These are phyloP conservation scores for Talaromyces albobiverticillius DNA, from an alignment of 2,329 filamentous ascomycete genomes.

Conservation along the genomic window DNA sequence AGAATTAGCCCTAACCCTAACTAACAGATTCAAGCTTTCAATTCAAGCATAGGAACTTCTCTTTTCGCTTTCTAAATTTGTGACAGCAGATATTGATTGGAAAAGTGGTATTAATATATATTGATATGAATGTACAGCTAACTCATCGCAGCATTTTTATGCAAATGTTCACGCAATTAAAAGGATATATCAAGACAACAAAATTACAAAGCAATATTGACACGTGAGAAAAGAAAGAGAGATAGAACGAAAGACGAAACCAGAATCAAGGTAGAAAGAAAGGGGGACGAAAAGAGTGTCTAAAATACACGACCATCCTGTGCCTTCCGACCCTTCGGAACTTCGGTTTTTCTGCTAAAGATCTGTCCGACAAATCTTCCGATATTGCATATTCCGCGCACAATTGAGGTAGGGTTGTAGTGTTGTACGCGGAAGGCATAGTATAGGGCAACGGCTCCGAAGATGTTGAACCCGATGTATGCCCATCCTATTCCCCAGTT, in stretches of 20 bases:
- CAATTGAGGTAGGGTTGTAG: constrained; percentile 14
- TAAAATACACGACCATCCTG: constrained; percentile 15
- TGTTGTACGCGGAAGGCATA: constrained; percentile 14
- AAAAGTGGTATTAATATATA: neutral
- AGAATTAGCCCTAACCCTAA: neutral
- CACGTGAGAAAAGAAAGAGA: neutral
- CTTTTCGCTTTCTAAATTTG: too few species aligned
- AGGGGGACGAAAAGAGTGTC: neutral
- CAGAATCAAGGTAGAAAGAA: neutral
- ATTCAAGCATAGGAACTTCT: too few species aligned
- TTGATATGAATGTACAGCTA: neutral
- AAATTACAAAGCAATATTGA: neutral
- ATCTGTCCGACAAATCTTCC: constrained; percentile 8
- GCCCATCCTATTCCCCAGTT: constrained; percentile 65
- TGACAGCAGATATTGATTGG: too few species aligned
- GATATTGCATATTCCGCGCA: constrained; percentile 6
- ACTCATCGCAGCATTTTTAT: neutral
- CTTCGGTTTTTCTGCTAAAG: constrained; percentile 11
- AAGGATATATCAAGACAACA: neutral
- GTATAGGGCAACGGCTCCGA: constrained; percentile 43
- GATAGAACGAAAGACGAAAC: neutral
- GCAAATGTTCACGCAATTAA: neutral
- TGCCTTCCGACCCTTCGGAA: constrained; percentile 8
- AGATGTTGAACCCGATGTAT: constrained; percentile 60
- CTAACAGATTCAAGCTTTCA: too few species aligned